phyloP scores from a whole-genome alignment of 805 yeast genomes.

The Wickerhamomyces bisporus region DNA sequence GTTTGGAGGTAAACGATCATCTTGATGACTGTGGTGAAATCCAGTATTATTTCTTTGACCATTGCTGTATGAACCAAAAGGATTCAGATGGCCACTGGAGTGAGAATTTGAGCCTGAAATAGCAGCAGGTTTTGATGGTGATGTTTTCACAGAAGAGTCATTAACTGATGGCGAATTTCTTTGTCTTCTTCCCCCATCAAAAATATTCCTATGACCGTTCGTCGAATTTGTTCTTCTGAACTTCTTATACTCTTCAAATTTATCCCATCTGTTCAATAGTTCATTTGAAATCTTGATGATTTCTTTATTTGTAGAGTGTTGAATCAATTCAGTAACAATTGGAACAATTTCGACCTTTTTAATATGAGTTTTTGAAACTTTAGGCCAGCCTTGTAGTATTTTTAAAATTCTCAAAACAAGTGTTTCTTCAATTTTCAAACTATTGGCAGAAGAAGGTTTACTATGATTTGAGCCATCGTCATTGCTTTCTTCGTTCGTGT shows the following conservation, averaged over 20 bases:
- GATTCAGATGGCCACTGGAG: too few species aligned
- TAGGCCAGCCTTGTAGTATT: conserved; percentile 61
- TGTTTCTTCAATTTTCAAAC: not conserved
- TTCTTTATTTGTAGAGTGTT: conserved; percentile 20
- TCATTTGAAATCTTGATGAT: conserved; percentile 34
- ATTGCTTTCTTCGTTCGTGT: conserved; percentile 5
- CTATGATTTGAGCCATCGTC: conserved; percentile 26
- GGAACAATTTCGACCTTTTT: conserved; percentile 68
- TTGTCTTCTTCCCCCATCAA: conserved; percentile 18
- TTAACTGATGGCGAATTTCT: conserved; percentile 4
- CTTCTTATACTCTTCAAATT: conserved; percentile 74
- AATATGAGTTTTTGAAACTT: conserved; percentile 72
- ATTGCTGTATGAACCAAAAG: too few species aligned
- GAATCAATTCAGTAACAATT: conserved; percentile 41
- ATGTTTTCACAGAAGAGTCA: too few species aligned
- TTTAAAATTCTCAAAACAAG: conserved; percentile 46
- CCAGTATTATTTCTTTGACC: not conserved
- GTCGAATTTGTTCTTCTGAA: conserved; percentile 54
- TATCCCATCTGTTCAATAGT: conserved; percentile 64
- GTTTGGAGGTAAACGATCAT: too few species aligned
- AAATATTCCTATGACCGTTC: not conserved
- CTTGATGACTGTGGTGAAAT: too few species aligned
- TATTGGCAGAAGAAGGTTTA: not conserved
- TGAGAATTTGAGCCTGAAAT: too few species aligned
- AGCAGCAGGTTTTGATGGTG: too few species aligned